Conservation (phyloP, 2,329 filamentous ascomycete genomes). For the Paramyrothecium sp. region DNA sequence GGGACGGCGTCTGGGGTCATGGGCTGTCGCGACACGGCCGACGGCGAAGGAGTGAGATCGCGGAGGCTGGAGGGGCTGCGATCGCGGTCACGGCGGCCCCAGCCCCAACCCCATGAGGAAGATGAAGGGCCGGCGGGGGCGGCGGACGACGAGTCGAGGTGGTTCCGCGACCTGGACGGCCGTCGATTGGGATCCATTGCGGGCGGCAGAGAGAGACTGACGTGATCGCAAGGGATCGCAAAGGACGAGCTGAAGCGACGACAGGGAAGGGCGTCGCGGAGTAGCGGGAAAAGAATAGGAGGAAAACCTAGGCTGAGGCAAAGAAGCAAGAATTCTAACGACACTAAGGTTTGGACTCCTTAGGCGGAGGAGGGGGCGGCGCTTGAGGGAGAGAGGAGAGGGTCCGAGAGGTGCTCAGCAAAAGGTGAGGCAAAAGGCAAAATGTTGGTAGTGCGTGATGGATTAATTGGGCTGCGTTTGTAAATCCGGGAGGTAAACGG, state of each 20-base stretch:
- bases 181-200: not conserved
- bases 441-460: not conserved
- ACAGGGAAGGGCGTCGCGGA: not conserved
- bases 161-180: not conserved
- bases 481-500: no score
- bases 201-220: not conserved
- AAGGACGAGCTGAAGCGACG: not conserved
- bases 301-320: not conserved
- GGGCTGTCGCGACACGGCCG: slow-evolving; percentile 9
- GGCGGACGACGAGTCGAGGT: not conserved
- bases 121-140: not conserved
- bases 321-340: not conserved
- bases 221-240: not conserved
- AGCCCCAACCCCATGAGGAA: no score
- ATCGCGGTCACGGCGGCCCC: not conserved
- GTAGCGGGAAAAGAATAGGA: not conserved
- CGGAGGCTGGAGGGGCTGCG: slow-evolving; percentile 2
- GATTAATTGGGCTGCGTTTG: no score
- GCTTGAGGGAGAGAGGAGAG: not conserved
- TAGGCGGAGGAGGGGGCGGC: no score
- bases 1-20: slow-evolving; percentile 15
- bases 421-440: not conserved
- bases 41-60: slow-evolving; percentile 15
- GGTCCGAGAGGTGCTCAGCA: not conserved
- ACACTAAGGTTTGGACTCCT: not conserved